Evolutionary conservation across 495 filamentous ascomycete species (phyloP).

Genomic region (Melanomma pulvis-pyrius): DNA sequence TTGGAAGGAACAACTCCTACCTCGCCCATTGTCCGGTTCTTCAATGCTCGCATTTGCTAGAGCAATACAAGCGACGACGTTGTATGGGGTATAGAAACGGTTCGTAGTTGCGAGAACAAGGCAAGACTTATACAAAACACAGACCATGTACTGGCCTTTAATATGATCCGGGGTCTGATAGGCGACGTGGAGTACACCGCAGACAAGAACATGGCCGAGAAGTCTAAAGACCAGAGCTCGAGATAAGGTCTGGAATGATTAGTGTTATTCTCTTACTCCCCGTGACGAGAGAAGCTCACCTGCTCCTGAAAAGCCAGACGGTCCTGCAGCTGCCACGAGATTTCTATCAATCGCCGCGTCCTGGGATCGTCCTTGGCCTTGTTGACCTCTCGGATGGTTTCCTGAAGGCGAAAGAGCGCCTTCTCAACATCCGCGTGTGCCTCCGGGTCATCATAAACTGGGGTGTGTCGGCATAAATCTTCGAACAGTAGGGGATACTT

Average conservation of each 20-base stretch:
- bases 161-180: slow-evolving; percentile 71
- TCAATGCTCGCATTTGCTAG: slow-evolving; percentile 73
- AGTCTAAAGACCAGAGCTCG: slow-evolving; percentile 59
- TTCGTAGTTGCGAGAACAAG: slow-evolving; percentile 73
- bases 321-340: slow-evolving; percentile 78
- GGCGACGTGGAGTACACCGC: slow-evolving; percentile 83
- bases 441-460: slow-evolving; percentile 78
- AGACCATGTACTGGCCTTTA: slow-evolving; percentile 81
- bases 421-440: slow-evolving; percentile 78
- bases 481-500: slow-evolving; percentile 88
- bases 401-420: slow-evolving; percentile 69
- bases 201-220: slow-evolving; percentile 80
- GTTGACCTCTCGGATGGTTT: slow-evolving; percentile 75
- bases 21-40: slow-evolving; percentile 77
- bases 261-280: not conserved
- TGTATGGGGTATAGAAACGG: slow-evolving; percentile 64
- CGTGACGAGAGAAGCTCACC: slow-evolving; percentile 51
- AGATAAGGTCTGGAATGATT: slow-evolving; percentile 33
- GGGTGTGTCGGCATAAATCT: slow-evolving; percentile 79
- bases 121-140: slow-evolving; percentile 80
- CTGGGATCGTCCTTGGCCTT: slow-evolving; percentile 60
- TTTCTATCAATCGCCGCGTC: slow-evolving; percentile 56
- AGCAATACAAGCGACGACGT: slow-evolving; percentile 73
- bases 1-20: slow-evolving; percentile 51
- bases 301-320: slow-evolving; percentile 71